Evolutionary conservation across 352 stramenopile species (phyloP).

Genomic region (Pythium plurisporium): DNA sequence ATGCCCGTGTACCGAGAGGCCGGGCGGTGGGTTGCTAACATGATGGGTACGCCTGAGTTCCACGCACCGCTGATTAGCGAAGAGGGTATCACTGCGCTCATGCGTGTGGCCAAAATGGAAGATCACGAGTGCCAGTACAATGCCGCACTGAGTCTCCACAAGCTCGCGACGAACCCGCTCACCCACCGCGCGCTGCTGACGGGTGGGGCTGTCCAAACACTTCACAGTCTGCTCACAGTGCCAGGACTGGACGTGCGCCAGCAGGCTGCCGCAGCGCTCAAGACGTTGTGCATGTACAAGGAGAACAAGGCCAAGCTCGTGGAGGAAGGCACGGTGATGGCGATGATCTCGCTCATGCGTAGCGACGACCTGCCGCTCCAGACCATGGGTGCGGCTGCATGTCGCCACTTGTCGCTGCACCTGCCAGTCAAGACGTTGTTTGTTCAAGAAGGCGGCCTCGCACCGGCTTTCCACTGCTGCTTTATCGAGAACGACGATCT

Average conservation of each 20-base stretch:
- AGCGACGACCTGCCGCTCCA: conserved; percentile 77
- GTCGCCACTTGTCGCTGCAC: conserved; percentile 88
- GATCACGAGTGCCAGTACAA: conserved; percentile 92
- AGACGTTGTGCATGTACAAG: conserved; percentile 88
- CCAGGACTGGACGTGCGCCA: conserved; percentile 72
- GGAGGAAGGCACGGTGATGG: conserved; percentile 81
- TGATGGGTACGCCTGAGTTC: conserved; percentile 79
- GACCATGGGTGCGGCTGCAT: conserved; percentile 81
- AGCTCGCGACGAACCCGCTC: conserved; percentile 69
- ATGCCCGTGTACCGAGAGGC: conserved; percentile 91
- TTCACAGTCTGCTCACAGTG: conserved; percentile 74
- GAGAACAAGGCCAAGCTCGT: conserved; percentile 89
- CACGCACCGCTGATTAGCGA: conserved; percentile 80
- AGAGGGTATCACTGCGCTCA: conserved; percentile 82
- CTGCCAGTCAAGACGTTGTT: conserved; percentile 61
- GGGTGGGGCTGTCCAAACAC: conserved; percentile 46
- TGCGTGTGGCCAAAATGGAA: conserved; percentile 87
- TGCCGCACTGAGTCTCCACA: conserved; percentile 83
- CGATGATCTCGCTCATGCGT: conserved; percentile 79
- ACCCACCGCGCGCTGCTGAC: conserved; percentile 70
- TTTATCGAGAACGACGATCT: conserved; percentile 70
- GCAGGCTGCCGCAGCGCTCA: conserved; percentile 90
- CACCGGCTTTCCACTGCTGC: conserved; percentile 62
- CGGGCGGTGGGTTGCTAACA: conserved; percentile 84
- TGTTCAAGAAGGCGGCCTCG: conserved; percentile 60